These are phyloP conservation scores for Aquilaria malaccensis DNA, from an alignment of 345 rosid genomes.

Conservation along the genomic window DNA sequence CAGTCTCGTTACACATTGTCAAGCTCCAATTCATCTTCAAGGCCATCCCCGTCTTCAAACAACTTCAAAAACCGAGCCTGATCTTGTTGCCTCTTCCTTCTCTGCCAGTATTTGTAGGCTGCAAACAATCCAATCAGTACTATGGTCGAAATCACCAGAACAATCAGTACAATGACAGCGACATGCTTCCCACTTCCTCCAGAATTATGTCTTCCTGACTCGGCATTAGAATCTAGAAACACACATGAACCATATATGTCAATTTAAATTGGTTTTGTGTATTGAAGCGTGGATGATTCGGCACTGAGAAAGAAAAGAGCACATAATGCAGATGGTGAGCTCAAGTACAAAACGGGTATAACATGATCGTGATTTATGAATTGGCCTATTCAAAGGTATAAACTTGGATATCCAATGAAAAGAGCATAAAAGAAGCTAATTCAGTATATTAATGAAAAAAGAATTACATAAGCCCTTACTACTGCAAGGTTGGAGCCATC, in stretches of 20 bases:
- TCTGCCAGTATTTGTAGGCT: slow-evolving; percentile 55
- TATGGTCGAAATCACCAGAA: slow-evolving; percentile 28
- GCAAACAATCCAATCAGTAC: slow-evolving; percentile 25
- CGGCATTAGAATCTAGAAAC: slow-evolving; percentile 29
- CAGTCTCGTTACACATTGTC: slow-evolving; percentile 8
- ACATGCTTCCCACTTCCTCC: slow-evolving; percentile 28
- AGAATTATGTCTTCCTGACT: slow-evolving; percentile 14
- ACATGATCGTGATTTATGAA: too few relatives aligned
- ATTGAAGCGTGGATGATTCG: not conserved
- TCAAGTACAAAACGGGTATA: not conserved
- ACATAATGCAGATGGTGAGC: not conserved
- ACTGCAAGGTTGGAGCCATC: too few relatives aligned
- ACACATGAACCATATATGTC: too few relatives aligned
- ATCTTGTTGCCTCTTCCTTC: slow-evolving; percentile 74
- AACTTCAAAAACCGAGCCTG: slow-evolving; percentile 83
- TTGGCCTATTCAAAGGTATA: too few relatives aligned
- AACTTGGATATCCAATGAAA: too few relatives aligned
- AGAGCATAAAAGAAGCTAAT: too few relatives aligned
- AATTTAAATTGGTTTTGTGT: too few relatives aligned
- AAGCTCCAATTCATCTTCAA: slow-evolving; percentile 76
- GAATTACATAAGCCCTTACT: too few relatives aligned
- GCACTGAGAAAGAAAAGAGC: not conserved
- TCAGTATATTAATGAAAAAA: too few relatives aligned
- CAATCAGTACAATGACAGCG: slow-evolving; percentile 39
- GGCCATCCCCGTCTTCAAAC: slow-evolving; percentile 86